phyloP scores from a whole-genome alignment of 1,139 yeast species.

The Candida neerlandica region DNA sequence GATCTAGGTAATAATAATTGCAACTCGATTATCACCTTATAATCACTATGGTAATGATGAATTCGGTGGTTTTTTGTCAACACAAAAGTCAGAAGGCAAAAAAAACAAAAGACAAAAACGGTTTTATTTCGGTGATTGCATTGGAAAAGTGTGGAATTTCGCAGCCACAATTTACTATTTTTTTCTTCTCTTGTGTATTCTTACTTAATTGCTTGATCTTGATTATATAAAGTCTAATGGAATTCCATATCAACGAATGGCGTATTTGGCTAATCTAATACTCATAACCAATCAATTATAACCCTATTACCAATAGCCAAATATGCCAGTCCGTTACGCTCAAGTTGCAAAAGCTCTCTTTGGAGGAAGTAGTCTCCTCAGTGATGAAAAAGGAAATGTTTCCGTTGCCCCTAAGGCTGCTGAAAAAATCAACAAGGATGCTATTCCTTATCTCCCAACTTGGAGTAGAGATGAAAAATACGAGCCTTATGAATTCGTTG shows the following conservation, averaged over 20 bases:
- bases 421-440: constrained; percentile 20
- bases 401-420: constrained; percentile 23
- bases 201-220: not conserved
- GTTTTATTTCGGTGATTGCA: not conserved
- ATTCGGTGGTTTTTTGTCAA: too few relatives aligned
- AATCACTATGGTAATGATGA: not conserved
- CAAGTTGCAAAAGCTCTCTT: constrained; percentile 13
- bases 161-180: constrained; percentile 11
- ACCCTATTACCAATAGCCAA: not conserved
- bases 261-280: too few relatives aligned
- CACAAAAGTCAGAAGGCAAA: too few relatives aligned
- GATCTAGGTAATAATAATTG: not conserved
- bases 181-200: not conserved
- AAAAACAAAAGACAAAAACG: not conserved
- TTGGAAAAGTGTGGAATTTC: constrained; percentile 6
- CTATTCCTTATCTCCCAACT: constrained; percentile 51
- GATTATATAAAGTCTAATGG: not conserved
- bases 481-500: constrained; percentile 49
- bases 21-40: not conserved
- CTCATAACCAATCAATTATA: not conserved
- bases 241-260: not conserved
- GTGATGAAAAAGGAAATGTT: constrained; percentile 21
- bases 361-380: constrained; percentile 17
- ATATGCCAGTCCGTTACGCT: constrained; percentile 18
- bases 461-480: constrained; percentile 49